Conservation (phyloP, 139 green algal species). For the Chlamydomonas sp. region DNA sequence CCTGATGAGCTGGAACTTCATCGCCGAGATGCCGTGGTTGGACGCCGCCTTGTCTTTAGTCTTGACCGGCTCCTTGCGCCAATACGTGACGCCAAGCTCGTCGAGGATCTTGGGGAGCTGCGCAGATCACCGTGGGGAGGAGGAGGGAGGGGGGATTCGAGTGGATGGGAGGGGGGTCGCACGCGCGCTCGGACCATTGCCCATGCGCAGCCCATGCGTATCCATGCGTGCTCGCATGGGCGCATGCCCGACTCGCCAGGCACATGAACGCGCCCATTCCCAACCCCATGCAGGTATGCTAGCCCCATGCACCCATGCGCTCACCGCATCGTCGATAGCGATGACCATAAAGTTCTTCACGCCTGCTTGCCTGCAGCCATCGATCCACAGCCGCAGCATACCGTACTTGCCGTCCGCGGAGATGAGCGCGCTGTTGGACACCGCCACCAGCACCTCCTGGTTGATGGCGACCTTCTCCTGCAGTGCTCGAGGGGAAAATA, state of each 20-base stretch:
- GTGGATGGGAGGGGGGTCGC: too few species aligned
- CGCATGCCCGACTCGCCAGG: too few species aligned
- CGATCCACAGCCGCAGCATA: constrained; percentile 61
- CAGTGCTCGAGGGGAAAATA: too few species aligned
- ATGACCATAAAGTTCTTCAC: constrained; percentile 70
- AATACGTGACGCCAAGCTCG: constrained; percentile 31
- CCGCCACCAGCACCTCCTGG: constrained; percentile 36
- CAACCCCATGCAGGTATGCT: too few species aligned
- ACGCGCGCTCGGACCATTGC: too few species aligned
- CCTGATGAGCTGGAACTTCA: constrained; percentile 71
- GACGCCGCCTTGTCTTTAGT: constrained; percentile 27
- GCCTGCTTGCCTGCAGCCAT: constrained; percentile 38
- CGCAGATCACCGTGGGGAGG: not conserved
- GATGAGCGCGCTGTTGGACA: constrained; percentile 37
- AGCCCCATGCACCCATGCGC: too few species aligned
- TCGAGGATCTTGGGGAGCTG: constrained; percentile 32
- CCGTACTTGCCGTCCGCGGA: constrained; percentile 19
- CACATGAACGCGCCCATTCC: too few species aligned
- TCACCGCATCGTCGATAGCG: constrained; percentile 53
- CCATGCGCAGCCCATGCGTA: too few species aligned
- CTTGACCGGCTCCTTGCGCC: constrained; percentile 28
- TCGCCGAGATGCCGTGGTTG: constrained; percentile 67
- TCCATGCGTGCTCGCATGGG: too few species aligned
- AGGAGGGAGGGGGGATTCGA: too few species aligned
- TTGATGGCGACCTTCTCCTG: constrained; percentile 16